Evolutionary conservation across 148 eudicot genomes (phyloP).

Genomic region (Cornus kousa): DNA sequence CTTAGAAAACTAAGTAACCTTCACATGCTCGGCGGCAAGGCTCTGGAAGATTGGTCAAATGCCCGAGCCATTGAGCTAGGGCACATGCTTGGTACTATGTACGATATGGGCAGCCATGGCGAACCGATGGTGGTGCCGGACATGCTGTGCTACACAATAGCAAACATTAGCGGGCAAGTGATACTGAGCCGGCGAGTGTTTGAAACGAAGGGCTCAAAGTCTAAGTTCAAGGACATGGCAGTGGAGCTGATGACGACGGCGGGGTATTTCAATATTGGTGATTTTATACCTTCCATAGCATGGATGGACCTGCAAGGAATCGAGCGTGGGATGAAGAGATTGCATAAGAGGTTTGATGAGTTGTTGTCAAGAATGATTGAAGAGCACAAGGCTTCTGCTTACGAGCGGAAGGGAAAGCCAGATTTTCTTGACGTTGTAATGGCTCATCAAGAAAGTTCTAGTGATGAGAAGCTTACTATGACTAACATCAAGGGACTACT

Average conservation of each 20-base stretch:
- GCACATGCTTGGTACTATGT: not conserved
- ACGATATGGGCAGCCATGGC: not conserved
- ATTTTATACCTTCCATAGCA: not conserved
- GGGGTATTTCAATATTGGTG: not conserved
- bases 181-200: not conserved
- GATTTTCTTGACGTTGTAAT: constrained; percentile 35
- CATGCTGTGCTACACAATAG: not conserved
- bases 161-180: not conserved
- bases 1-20: constrained; percentile 12
- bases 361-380: constrained; percentile 20
- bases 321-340: constrained; percentile 18
- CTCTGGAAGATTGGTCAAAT: constrained; percentile 13
- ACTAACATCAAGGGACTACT: constrained; percentile 35
- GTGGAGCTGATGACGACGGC: not conserved
- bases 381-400: constrained; percentile 13
- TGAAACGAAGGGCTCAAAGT: not conserved
- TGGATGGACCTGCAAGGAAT: constrained; percentile 2
- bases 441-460: constrained; percentile 14
- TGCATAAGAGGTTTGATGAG: constrained; percentile 19
- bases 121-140: not conserved
- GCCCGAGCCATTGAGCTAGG: constrained; percentile 5
- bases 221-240: not conserved
- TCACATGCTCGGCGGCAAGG: constrained; percentile 22
- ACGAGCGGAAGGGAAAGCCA: constrained; percentile 20
- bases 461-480: constrained; percentile 16